Evolutionary conservation across 2,329 filamentous ascomycete species (phyloP).

Genomic region (Corynespora cassiicola): DNA sequence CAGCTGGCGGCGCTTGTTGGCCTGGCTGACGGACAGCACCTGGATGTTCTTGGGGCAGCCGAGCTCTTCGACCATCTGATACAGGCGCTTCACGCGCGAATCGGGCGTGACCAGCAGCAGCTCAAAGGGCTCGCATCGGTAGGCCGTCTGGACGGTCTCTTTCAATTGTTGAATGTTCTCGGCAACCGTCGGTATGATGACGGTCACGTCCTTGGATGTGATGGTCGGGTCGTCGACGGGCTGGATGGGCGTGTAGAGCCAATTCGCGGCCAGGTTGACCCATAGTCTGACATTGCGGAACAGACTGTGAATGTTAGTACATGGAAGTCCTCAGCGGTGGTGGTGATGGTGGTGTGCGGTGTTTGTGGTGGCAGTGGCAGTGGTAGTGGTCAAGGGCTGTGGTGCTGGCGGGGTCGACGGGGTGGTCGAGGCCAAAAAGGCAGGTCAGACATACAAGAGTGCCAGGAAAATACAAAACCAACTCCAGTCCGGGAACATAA

Average conservation of each 20-base stretch:
- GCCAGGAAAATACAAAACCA: constrained; percentile 45
- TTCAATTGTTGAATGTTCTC: constrained; percentile 84
- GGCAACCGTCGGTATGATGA: constrained; percentile 92
- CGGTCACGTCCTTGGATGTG: constrained; percentile 84
- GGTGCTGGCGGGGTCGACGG: background rate
- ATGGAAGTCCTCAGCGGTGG: constrained; percentile 35
- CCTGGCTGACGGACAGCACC: constrained; percentile 79
- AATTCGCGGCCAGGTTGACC: constrained; percentile 78
- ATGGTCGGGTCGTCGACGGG: constrained; percentile 82
- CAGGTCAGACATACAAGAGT: constrained; percentile 44
- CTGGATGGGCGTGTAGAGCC: constrained; percentile 84
- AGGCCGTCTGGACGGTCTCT: constrained; percentile 78
- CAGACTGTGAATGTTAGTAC: constrained; percentile 64
- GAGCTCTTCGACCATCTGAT: constrained; percentile 60
- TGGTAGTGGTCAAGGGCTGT: constrained; percentile 5
- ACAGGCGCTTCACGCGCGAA: constrained; percentile 73
- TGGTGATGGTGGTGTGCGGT: background rate
- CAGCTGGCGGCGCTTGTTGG: constrained; percentile 95
- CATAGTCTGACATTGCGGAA: constrained; percentile 88
- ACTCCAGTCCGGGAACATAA: constrained; percentile 47
- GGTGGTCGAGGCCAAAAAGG: no score
- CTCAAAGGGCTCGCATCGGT: constrained; percentile 72
- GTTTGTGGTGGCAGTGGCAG: no score
- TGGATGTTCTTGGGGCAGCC: constrained; percentile 66
- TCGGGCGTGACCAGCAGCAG: constrained; percentile 88